Evolutionary conservation across 2,329 filamentous ascomycete species (phyloP).

Genomic region (Colletotrichum siamense): DNA sequence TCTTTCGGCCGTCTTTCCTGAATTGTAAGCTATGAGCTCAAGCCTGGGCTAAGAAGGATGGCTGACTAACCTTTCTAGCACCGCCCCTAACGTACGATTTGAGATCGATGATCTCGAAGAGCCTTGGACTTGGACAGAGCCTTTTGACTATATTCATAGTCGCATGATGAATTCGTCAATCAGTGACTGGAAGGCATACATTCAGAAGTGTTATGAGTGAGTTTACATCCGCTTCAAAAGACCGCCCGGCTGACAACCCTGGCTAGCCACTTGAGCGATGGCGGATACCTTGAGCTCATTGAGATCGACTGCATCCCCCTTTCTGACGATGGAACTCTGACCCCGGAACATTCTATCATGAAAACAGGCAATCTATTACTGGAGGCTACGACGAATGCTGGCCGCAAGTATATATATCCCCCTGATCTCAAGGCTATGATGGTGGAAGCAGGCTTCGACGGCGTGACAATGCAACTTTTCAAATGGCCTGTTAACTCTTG

Average conservation of each 20-base stretch:
- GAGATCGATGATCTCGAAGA: constrained; percentile 41
- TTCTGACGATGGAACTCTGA: background rate
- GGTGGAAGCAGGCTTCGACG: background rate
- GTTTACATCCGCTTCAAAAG: background rate
- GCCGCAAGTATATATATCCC: background rate
- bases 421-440: background rate
- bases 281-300: background rate
- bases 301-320: background rate
- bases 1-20: background rate
- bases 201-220: background rate
- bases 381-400: background rate
- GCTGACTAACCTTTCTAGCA: constrained; percentile 25
- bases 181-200: constrained; percentile 27
- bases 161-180: constrained; percentile 60
- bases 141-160: constrained; percentile 66
- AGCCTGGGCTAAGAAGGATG: background rate
- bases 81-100: constrained; percentile 44
- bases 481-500: background rate
- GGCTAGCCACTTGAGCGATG: background rate
- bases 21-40: background rate
- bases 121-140: constrained; percentile 31
- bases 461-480: background rate
- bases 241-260: background rate
- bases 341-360: background rate
- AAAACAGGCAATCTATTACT: background rate